phyloP scores from a whole-genome alignment of 2,329 filamentous ascomycete species.

The Fusarium acutatum region DNA sequence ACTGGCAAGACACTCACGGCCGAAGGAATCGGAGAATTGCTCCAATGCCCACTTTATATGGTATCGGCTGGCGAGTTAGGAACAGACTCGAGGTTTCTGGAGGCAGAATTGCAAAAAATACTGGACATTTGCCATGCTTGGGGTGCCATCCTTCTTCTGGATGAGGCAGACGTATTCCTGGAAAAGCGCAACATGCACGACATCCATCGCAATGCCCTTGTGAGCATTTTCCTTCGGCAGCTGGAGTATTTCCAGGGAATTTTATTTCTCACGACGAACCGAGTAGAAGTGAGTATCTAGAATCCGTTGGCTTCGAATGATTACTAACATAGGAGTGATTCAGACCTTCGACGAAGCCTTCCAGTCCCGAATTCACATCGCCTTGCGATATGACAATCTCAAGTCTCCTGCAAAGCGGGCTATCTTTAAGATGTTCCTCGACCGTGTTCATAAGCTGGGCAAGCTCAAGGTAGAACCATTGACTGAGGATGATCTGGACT shows the following conservation, averaged over 20 bases:
- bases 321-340: background rate
- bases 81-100: constrained; percentile 77
- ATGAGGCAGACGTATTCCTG: constrained; percentile 86
- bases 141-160: constrained; percentile 85
- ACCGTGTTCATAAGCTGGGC: constrained; percentile 73
- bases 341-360: constrained; percentile 90
- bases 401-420: constrained; percentile 75
- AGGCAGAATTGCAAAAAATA: constrained; percentile 82
- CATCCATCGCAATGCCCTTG: constrained; percentile 84
- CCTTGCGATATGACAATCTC: constrained; percentile 80
- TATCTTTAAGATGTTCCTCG: constrained; percentile 87
- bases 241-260: constrained; percentile 95
- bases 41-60: constrained; percentile 84
- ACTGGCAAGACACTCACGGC: constrained; percentile 91
- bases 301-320: background rate
- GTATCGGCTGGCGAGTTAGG: constrained; percentile 84
- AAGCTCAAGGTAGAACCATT: constrained; percentile 69
- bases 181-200: constrained; percentile 86
- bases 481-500: constrained; percentile 71
- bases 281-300: constrained; percentile 66
- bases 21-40: constrained; percentile 84
- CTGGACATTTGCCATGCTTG: constrained; percentile 86
- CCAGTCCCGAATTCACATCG: constrained; percentile 87
- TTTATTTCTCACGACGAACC: constrained; percentile 87
- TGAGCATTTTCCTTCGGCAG: constrained; percentile 85